Evolutionary conservation across 768 basidiomycete genomes (phyloP).

Genomic region (Paxillus involutus): DNA sequence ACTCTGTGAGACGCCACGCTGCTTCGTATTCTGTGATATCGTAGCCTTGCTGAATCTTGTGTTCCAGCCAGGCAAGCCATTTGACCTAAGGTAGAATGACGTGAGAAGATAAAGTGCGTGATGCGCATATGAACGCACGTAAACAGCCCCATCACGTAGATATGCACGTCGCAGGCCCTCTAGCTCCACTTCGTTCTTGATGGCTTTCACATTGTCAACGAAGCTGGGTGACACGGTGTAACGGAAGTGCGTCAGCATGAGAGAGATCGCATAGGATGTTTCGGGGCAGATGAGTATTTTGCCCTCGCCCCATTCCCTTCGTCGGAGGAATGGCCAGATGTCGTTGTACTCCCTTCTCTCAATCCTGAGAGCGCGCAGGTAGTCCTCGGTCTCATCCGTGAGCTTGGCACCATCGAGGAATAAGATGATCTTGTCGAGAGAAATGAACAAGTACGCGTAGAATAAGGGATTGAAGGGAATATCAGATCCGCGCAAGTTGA

Average conservation of each 20-base stretch:
- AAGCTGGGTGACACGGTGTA: conserved; percentile 72
- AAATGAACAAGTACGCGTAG: conserved; percentile 81
- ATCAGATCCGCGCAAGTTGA: conserved; percentile 89
- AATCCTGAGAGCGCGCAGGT: conserved; percentile 59
- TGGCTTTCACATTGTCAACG: conserved; percentile 75
- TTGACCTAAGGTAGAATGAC: conserved; percentile 42
- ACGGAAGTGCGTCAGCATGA: conserved; percentile 81
- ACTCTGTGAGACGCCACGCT: conserved; percentile 78
- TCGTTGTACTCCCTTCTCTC: conserved; percentile 69
- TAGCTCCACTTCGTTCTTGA: conserved; percentile 89
- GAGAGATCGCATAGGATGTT: conserved; percentile 79
- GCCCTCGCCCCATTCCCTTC: conserved; percentile 76
- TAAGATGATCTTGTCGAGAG: conserved; percentile 57
- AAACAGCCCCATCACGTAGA: conserved; percentile 85
- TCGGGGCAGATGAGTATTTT: conserved; percentile 74
- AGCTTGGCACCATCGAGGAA: conserved; percentile 77
- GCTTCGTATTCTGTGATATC: conserved; percentile 93
- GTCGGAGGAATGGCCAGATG: conserved; percentile 76
- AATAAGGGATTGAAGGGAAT: conserved; percentile 93
- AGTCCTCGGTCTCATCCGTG: conserved; percentile 52
- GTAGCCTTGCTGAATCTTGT: conserved; percentile 72
- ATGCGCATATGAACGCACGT: conserved; percentile 46
- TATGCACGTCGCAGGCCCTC: conserved; percentile 84
- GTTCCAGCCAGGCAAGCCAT: conserved; percentile 92
- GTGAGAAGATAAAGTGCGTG: conserved; percentile 9